Conservation (phyloP, 148 eudicot genomes). For the Camellia sinensis region DNA sequence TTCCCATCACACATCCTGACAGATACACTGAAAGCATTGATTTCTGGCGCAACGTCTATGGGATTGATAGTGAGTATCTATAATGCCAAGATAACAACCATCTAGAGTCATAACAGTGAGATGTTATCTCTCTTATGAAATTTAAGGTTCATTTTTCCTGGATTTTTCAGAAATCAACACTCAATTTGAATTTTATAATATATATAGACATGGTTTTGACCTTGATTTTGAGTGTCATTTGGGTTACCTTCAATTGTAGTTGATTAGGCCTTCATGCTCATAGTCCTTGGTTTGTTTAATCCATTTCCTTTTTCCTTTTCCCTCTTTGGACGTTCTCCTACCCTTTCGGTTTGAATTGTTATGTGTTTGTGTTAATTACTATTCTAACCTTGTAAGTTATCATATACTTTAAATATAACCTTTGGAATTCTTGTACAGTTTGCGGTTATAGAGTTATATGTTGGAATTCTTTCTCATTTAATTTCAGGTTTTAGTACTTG, state of each 20-base stretch:
- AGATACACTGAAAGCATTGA: constrained; percentile 86
- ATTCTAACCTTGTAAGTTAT: neutral
- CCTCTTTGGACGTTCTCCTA: no score
- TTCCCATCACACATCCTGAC: constrained; percentile 89
- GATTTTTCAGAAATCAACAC: no score
- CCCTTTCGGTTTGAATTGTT: neutral
- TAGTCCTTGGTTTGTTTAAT: no score
- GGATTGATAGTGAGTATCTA: constrained; percentile 77
- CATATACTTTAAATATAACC: no score
- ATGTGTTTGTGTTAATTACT: neutral
- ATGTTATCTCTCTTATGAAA: neutral
- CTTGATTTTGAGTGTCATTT: no score
- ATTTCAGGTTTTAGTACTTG: neutral
- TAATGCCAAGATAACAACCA: neutral
- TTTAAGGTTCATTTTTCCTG: no score
- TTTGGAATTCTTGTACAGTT: neutral
- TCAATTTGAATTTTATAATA: no score
- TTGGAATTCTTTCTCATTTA: neutral
- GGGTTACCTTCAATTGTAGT: no score
- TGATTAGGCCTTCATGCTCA: no score
- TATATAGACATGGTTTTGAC: no score
- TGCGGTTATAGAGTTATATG: constrained; percentile 1
- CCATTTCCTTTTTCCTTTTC: no score
- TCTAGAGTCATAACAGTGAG: neutral
- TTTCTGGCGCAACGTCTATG: constrained; percentile 98